phyloP scores from a whole-genome alignment of 768 basidiomycete genomes.

The Cantharellus cinnabarinus region DNA sequence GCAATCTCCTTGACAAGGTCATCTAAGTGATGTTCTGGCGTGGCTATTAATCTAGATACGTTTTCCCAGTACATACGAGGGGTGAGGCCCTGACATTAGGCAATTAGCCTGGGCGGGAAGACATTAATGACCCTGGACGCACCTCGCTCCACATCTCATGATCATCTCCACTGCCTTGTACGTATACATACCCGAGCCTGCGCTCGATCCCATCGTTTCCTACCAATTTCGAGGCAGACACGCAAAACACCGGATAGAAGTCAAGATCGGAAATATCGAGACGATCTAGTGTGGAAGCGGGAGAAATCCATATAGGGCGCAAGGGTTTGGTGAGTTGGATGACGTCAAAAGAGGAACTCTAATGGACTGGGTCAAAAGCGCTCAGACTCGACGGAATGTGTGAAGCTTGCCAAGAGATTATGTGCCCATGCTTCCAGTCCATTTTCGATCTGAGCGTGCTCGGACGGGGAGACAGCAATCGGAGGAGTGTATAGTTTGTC shows the following conservation, averaged over 20 bases:
- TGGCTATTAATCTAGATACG: constrained; percentile 26
- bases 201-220: constrained; percentile 34
- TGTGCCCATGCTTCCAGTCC: constrained; percentile 48
- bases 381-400: not conserved
- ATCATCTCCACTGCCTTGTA: constrained; percentile 91
- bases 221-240: constrained; percentile 65
- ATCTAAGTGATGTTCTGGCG: not conserved
- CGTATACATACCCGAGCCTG: constrained; percentile 59
- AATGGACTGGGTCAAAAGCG: not conserved
- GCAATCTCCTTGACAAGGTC: not conserved
- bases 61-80: constrained; percentile 53
- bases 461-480: constrained; percentile 23
- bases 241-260: constrained; percentile 58
- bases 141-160: constrained; percentile 81
- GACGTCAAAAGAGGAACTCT: constrained; percentile 56
- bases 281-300: constrained; percentile 13
- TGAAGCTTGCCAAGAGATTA: constrained; percentile 32
- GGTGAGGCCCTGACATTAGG: constrained; percentile 40
- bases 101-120: not conserved
- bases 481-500: constrained; percentile 48
- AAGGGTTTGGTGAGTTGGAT: constrained; percentile 43
- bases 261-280: constrained; percentile 4
- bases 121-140: constrained; percentile 9
- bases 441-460: constrained; percentile 58
- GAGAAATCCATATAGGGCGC: constrained; percentile 76